Evolutionary conservation across 768 basidiomycete genomes (phyloP), one percentile per base, ranked within the genome.

Genomic region (Phanerodontia chrysosporium): DNA sequence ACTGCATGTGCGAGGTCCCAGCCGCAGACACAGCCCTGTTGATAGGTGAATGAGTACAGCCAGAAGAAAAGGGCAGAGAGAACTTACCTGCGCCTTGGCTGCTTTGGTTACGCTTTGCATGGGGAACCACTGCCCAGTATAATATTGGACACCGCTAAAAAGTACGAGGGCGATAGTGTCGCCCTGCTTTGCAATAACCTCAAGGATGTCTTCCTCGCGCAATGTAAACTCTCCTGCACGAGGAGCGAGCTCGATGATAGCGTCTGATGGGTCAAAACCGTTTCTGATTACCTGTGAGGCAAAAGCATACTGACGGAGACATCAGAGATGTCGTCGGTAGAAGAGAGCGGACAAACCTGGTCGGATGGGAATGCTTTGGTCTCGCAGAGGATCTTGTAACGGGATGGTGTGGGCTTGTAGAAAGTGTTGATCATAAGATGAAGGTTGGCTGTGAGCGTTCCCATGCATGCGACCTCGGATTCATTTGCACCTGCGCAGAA

Each of bases 1-100:
- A 87, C 82, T 6, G 90, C 96, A 73, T 99, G 97, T 8, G 97
- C 97, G 16, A 98, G 85, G 76, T 99, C 96, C 85, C 94, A 95
- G 42, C 94, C 96, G 67, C 94, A 90, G 59, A 95, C 84, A 62
- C 92, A 95, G 46, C 95, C 94, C 95, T 96, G 49, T 29, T n/a
- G 51, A 32, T 45, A 55, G 61, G 53, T n/a, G 9, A n/a, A n/a
- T 25, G 2, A 27, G 36, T 42, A 42, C 42, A 36, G 45, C 22
- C 49, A 5, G 14, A 27, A 48, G 28, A 46, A 16, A 24, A 35
- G 32, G n/a, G 16, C 39, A 42, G 18, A 42, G 39, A 13, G 13
- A 25, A 63, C 72, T 30, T 70, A 92, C 94, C 80, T 92, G 84
- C 61, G 83, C 85, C 69, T 95, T 87, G 29, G 92, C 90, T 57